Percentiles rank a stretch among this genome's conserved stretches.
phyloP scores from a whole-genome alignment of 2,329 filamentous ascomycete genomes.

The Cytospora paraplurivora region DNA sequence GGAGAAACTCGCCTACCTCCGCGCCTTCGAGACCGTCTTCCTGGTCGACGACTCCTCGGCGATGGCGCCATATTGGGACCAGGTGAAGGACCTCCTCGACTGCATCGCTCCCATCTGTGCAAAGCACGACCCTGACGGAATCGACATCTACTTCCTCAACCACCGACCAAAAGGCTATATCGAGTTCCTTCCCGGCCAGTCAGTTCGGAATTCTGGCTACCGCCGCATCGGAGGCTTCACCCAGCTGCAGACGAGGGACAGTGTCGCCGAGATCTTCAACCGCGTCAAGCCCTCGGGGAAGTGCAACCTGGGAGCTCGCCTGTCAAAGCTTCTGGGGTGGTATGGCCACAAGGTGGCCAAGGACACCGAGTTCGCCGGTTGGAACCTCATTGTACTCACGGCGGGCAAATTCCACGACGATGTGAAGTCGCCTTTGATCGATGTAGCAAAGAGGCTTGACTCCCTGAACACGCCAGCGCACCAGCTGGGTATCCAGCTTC shows the following conservation, averaged over 20 bases:
- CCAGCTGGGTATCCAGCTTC: conserved; percentile 31
- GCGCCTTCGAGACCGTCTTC: conserved; percentile 82
- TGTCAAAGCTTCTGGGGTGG: conserved; percentile 33
- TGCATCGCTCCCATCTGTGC: conserved; percentile 83
- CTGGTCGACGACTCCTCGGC: conserved; percentile 81
- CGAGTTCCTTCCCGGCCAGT: conserved; percentile 37
- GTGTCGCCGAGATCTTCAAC: conserved; percentile 33
- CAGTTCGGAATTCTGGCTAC: conserved; percentile 55
- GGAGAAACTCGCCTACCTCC: conserved; percentile 61
- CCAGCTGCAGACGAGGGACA: conserved; percentile 33
- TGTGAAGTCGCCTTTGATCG: conserved; percentile 25
- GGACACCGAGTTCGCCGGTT: conserved; percentile 32
- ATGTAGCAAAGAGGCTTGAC: conserved; percentile 28
- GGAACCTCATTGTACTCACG: conserved; percentile 36
- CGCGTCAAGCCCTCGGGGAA: conserved; percentile 33
- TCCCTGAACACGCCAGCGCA: conserved; percentile 28
- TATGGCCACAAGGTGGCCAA: conserved; percentile 34
- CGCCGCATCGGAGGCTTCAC: conserved; percentile 56
- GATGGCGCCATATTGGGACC: conserved; percentile 68
- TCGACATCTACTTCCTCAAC: conserved; percentile 93
- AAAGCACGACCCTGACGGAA: conserved; percentile 75
- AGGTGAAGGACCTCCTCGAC: conserved; percentile 69
- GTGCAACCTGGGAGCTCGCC: conserved; percentile 34
- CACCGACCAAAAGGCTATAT: conserved; percentile 49
- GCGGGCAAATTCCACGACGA: conserved; percentile 32